Conservation (phyloP, 495 filamentous ascomycete genomes). For the Viridothelium virens region DNA sequence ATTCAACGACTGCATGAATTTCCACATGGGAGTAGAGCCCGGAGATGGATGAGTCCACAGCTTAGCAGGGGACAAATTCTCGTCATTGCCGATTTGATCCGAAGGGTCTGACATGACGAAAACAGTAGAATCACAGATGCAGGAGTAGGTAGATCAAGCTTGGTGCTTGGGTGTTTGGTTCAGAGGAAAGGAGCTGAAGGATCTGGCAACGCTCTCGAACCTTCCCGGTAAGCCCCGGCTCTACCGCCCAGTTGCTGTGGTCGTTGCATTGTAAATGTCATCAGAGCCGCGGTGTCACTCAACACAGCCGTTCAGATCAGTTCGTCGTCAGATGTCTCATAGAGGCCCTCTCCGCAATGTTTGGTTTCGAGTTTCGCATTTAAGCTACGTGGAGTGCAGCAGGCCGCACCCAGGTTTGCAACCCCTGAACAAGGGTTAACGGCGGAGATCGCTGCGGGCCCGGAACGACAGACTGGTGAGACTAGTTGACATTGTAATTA, state of each 20-base stretch:
- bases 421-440: conserved; percentile 3
- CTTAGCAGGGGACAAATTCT: neutral
- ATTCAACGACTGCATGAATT: conserved; percentile 54
- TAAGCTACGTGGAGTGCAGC: neutral
- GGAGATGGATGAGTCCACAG: conserved; percentile 48
- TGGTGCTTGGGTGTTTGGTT: neutral
- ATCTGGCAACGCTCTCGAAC: neutral
- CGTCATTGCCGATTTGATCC: neutral
- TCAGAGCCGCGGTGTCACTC: neutral
- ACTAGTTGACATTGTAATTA: conserved; percentile 2
- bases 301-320: too few species aligned
- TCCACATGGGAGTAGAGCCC: conserved; percentile 28
- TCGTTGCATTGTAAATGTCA: neutral
- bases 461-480: neutral
- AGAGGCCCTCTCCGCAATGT: too few species aligned
- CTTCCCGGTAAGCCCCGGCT: neutral
- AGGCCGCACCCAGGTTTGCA: neutral
- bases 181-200: neutral
- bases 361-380: neutral
- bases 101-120: neutral
- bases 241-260: neutral
- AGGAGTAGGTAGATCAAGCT: neutral
- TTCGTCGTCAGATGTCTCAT: too few species aligned
- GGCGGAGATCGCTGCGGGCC: neutral
- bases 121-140: too few species aligned